These are phyloP conservation scores for Sicyos edulis DNA, from an alignment of 306 rosid species.

Conservation along the genomic window DNA sequence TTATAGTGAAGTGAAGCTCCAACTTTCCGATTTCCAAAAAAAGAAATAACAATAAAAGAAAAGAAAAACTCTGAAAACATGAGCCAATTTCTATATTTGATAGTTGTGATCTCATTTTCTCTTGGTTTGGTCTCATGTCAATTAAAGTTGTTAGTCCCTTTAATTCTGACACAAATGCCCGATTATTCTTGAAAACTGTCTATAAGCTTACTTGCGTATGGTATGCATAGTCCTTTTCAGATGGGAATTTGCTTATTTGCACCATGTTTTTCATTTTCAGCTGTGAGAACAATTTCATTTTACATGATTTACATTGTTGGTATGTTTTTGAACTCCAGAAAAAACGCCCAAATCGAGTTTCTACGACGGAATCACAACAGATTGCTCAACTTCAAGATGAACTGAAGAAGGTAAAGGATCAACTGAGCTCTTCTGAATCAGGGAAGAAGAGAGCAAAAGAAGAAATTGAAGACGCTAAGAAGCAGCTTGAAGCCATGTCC, in stretches of 20 bases:
- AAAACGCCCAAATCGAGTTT: conserved; percentile 47
- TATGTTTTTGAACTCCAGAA: conserved; percentile 38
- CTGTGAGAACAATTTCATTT: not conserved
- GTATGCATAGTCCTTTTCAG: not conserved
- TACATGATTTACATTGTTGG: conserved; percentile 9
- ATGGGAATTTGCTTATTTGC: not conserved
- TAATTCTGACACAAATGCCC: not conserved
- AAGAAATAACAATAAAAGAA: too few species aligned
- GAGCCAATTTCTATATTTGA: not conserved
- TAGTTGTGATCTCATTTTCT: not conserved
- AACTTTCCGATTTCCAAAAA: too few species aligned
- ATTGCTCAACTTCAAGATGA: conserved; percentile 67
- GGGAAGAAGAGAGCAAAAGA: conserved; percentile 54
- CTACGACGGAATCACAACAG: conserved; percentile 59
- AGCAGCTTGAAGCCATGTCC: conserved; percentile 44
- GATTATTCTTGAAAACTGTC: not conserved
- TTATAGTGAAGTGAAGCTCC: too few species aligned
- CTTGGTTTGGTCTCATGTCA: not conserved
- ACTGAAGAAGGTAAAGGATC: conserved; percentile 63
- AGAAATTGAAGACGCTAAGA: conserved; percentile 71
- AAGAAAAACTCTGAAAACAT: not conserved
- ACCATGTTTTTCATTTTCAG: not conserved
- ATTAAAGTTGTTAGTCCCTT: not conserved
- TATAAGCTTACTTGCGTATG: not conserved
- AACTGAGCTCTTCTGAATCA: conserved; percentile 53